Evolutionary conservation across 192 early-diverging fungal genomes (phyloP).

Genomic region (Bifiguratus adelaidae): DNA sequence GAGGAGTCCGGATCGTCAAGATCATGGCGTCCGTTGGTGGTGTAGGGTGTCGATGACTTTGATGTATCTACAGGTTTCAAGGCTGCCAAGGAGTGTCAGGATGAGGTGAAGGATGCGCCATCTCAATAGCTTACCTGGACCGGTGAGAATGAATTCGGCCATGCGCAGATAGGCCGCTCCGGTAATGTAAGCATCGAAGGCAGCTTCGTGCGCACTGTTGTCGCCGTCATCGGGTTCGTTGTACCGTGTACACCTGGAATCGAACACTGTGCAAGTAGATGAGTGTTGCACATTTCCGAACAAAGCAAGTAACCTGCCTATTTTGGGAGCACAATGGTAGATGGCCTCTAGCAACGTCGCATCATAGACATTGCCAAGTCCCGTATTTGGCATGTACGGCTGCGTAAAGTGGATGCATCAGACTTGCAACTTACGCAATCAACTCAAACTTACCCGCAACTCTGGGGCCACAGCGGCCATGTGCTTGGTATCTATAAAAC

Average conservation of each 20-base stretch:
- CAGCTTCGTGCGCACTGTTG: constrained; percentile 73
- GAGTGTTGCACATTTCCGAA: no score
- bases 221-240: constrained; percentile 5
- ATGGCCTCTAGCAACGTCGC: no score
- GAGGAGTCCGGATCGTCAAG: not conserved
- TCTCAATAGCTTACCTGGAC: constrained; percentile 14
- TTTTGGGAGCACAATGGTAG: no score
- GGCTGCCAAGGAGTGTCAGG: not conserved
- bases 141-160: constrained; percentile 31
- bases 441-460: constrained; percentile 21
- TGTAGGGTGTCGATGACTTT: not conserved
- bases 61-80: not conserved
- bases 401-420: no score
- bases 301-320: no score
- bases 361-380: no score
- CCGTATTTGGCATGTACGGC: no score
- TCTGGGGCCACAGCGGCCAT: constrained; percentile 36
- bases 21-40: not conserved
- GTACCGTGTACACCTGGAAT: constrained; percentile 35
- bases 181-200: constrained; percentile 86
- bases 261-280: no score
- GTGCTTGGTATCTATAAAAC: constrained; percentile 73
- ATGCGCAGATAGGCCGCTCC: constrained; percentile 71
- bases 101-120: not conserved
- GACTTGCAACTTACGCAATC: no score